These are phyloP conservation scores for Lichtheimia hyalospora DNA, from an alignment of 371 early-diverging fungal genomes.

Conservation along the genomic window DNA sequence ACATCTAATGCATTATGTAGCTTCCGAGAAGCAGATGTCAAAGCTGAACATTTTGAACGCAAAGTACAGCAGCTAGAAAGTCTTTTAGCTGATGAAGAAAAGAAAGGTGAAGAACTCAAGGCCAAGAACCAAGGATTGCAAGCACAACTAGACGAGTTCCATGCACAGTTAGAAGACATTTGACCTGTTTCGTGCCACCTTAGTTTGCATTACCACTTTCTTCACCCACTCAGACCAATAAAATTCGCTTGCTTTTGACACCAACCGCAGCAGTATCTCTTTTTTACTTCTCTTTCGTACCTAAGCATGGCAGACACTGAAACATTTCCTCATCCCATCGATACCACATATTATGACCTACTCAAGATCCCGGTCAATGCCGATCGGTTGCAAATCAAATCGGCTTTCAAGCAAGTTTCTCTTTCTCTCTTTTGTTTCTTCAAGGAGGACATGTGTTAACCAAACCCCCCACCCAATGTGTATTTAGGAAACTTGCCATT, in stretches of 20 bases:
- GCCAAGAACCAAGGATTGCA: conserved; percentile 61
- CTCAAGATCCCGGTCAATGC: too few relatives aligned
- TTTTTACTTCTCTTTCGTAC: neutral
- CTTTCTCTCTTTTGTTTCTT: neutral
- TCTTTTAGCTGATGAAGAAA: conserved; percentile 57
- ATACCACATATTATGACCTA: too few relatives aligned
- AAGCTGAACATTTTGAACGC: conserved; percentile 82
- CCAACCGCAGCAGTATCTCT: neutral
- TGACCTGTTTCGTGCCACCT: conserved; percentile 34
- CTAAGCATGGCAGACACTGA: too few relatives aligned
- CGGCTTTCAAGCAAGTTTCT: too few relatives aligned
- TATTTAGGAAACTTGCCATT: neutral
- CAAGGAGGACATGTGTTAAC: neutral
- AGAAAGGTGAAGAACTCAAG: conserved; percentile 61
- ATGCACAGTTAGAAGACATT: conserved; percentile 67
- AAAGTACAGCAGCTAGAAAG: conserved; percentile 70
- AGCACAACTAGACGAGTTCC: conserved; percentile 69
- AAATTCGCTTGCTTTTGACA: neutral
- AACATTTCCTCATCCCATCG: too few relatives aligned
- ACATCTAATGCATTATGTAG: too few relatives aligned
- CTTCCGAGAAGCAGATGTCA: conserved; percentile 75
- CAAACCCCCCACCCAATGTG: too few relatives aligned
- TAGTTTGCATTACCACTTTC: conserved; percentile 52
- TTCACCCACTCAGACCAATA: neutral
- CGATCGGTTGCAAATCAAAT: too few relatives aligned